Base-by-base conservation (phyloP, 768 basidiomycete species). In the Tricholoma sp. region DNA sequence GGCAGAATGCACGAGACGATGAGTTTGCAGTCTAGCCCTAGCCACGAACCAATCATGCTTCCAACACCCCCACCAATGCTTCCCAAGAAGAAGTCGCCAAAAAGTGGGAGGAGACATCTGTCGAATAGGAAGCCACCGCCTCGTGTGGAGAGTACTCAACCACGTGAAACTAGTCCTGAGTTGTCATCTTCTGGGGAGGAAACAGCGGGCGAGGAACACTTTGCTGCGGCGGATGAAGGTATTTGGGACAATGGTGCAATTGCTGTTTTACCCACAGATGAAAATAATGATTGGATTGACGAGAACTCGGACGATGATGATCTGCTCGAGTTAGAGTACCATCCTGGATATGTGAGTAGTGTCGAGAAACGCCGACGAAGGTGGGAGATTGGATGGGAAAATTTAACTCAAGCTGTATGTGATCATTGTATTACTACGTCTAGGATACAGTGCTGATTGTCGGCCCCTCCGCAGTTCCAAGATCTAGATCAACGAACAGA, bases 91-190 rank as follows among this genome's bases (percentile, higher is more conserved):
- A 63, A 37, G 50, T 59, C 61, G 11, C 55, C 58, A 8, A 60
- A 57, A 6, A 57, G 37, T 41, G 59, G 63, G 14, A 69, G 69
- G 56, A 63, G 65, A 45, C 66, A 70, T 56, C 57, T 65, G 5
- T 62, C 71, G 21, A 64, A 61, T 35, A 71, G 84, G 34, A 84
- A 84, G 65, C 86, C 84, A 1, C 89, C 89, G 1, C 88, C 87
- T 9, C 77, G 89, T 11, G 89, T 91, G 16, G 86, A 90, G 63
- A 91, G 88, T 63, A 92, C 89, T 0, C 88, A 91, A 63, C 89
- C 89, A 6, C 74, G 89, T 41, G 89, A 91, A 61, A 91, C 89
- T 10, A 89, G 85, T 60, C 89, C 88, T 0, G 89, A 91, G 72
- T 79, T 82, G 46, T 86, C 84, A 9, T 84, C 85, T 0, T 85